phyloP scores from a whole-genome alignment of 83 land plant species.

The Isoetes engelmannii region DNA sequence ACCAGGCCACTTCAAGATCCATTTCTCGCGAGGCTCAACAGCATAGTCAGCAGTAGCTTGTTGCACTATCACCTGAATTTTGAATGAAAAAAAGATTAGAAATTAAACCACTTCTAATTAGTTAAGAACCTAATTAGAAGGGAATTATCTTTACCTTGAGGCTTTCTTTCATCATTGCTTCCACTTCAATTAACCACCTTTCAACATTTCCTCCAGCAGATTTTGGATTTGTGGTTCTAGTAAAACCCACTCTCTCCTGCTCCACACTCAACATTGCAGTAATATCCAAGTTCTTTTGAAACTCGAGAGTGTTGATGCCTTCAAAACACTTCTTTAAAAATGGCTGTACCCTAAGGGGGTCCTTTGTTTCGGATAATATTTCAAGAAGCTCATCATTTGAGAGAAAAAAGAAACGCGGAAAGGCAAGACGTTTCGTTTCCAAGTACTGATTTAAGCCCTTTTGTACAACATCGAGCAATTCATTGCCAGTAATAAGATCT shows the following conservation, averaged over 20 bases:
- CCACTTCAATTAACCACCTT: conserved; percentile 35
- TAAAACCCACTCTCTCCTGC: conserved; percentile 27
- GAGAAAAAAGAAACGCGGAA: conserved; percentile 39
- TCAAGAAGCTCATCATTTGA: conserved; percentile 45
- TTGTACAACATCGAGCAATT: conserved; percentile 31
- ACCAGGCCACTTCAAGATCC: conserved; percentile 34
- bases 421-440: conserved; percentile 44
- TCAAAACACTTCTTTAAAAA: conserved; percentile 41
- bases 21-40: conserved; percentile 22
- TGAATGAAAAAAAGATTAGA: neutral
- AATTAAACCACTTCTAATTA: neutral
- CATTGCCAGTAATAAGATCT: conserved; percentile 25
- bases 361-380: conserved; percentile 40
- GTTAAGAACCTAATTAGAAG: neutral
- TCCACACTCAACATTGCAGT: conserved; percentile 40
- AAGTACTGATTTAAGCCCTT: conserved; percentile 35
- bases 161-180: conserved; percentile 33
- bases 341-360: conserved; percentile 40
- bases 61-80: conserved; percentile 21
- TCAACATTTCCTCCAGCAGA: conserved; percentile 36
- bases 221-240: conserved; percentile 26
- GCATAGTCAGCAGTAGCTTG: conserved; percentile 28
- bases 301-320: conserved; percentile 30
- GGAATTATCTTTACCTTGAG: conserved; percentile 20
- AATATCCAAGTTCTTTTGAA: conserved; percentile 32